Base-by-base conservation (phyloP, 129 eudicot genomes). In the Helianthus tuberosus region DNA sequence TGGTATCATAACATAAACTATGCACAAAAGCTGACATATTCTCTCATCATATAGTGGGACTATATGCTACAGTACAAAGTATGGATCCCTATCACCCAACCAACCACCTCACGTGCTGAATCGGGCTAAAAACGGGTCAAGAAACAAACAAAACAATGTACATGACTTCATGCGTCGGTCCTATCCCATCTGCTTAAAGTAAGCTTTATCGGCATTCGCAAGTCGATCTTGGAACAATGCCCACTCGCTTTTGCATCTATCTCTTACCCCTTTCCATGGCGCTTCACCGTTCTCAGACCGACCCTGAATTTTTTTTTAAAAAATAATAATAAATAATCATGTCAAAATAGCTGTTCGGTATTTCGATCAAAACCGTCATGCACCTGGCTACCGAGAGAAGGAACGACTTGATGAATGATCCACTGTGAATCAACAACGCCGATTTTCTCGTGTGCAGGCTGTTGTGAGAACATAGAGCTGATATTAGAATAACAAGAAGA, bases 351-450 rank as follows among this genome's bases (percentile, higher is more conserved):
- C 46, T 3, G 9, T 16, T 16, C 48, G 11, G 69, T 8, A 8
- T 27, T 62, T 41, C 2, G 66, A 62, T 50, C 20, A 64, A 12
- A 61, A 64, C 1, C 13, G 39, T 66, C 66, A 53, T 82, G 78
- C 71, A 93, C 98, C 96, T 93, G 96, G 72, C 76, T 86, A 62
- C 98, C 98, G 38, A 93, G 84, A n/a, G 98, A 93, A 72, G 98
- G 98, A 62, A 90, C 90, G 12, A 88, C 97, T 93, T 93, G 95
- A 85, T 93, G 98, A 75, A 93, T 81, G 78, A 93, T 86, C 98
- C 98, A 93, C 61, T 93, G 98, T 72, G 96, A 88, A 80, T 93
- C 98, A 48, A 93, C 98, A 12, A 93, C 98, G 1, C 98, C 98
- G 69, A 90, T 90, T 75, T 93, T 93, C 78, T 93, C 97, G 69